Percentiles rank a stretch among this genome's conserved stretches.
These are phyloP conservation scores for Hymenoscyphus occultus DNA, from an alignment of 2,329 filamentous ascomycete genomes.

Conservation along the genomic window DNA sequence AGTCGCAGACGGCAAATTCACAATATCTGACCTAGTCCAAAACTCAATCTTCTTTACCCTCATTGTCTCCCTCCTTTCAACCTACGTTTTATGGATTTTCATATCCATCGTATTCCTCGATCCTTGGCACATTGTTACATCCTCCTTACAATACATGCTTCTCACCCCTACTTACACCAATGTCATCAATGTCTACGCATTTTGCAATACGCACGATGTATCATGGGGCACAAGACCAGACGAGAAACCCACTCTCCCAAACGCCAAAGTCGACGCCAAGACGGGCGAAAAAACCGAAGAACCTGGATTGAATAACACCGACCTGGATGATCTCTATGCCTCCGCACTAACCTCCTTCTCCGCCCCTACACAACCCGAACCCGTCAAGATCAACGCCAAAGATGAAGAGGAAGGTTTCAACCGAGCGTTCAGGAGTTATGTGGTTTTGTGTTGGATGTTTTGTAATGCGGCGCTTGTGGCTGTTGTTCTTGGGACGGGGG, in stretches of 20 bases:
- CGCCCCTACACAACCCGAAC: slow-evolving; percentile 68
- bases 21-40: slow-evolving; percentile 68
- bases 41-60: slow-evolving; percentile 89
- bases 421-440: slow-evolving; percentile 84
- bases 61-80: slow-evolving; percentile 85
- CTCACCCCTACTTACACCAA: slow-evolving; percentile 95
- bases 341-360: slow-evolving; percentile 71
- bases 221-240: slow-evolving; percentile 97
- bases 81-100: slow-evolving; percentile 87
- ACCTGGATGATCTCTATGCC: slow-evolving; percentile 91
- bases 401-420: slow-evolving; percentile 97
- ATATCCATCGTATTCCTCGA: slow-evolving; percentile 91
- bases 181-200: slow-evolving; percentile 96
- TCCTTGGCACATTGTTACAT: slow-evolving; percentile 96
- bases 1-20: slow-evolving; percentile 61
- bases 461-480: slow-evolving; percentile 85
- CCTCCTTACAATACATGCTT: slow-evolving; percentile 87
- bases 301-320: slow-evolving; percentile 37
- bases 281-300: slow-evolving; percentile 63
- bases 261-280: slow-evolving; percentile 75
- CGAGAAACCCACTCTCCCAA: slow-evolving; percentile 84
- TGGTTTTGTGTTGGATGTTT: slow-evolving; percentile 93
- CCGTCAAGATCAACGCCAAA: slow-evolving; percentile 51
- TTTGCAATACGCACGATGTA: slow-evolving; percentile 95
- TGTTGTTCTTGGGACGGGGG: slow-evolving; percentile 79